Evolutionary conservation across 2,329 filamentous ascomycete genomes (phyloP), one percentile per base, ranked within the genome.

Genomic region (Fusarium nygamai): DNA sequence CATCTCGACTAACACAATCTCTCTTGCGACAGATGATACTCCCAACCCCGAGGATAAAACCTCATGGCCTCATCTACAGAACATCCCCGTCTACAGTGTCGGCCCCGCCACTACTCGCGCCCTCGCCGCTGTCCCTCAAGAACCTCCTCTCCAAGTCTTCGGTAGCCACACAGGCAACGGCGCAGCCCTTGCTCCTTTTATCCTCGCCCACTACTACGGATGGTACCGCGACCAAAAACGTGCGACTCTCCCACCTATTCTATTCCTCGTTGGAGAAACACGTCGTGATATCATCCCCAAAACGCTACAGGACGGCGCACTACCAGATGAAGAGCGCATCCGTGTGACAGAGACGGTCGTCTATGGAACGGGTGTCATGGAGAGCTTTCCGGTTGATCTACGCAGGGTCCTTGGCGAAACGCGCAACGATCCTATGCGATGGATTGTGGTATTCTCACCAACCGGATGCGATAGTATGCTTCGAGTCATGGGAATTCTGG

Each of bases 261-360:
- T 98, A 2, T 99, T 98, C 81, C 88, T 97, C 20, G 95, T 97
- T 1, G 96, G 96, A 27, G 96, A 98, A 80, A 93, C 95, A 80
- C 89, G 95, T 62, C 87, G 96, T 50, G 96, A 98, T 81, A 91
- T 98, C 74, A 98, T 99, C 72, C 95, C 96, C 3, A 93, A 89
- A 76, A 94, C 90, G 3, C 85, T 98, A 43, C 93, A 91, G 86
- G 88, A 89, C 44, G 79, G 85, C 0, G 76, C 80, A 1, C 83
- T 95, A 14, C 82, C 87, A 0, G 72, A 80, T 0, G 79, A 85
- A 20, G 82, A 83, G 60, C 85, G 89, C 56, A 92, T 96, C 29
- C 82, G 82, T 13, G 92, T 98, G 3, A 89, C 93, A 43, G 95
- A 98, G 82, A 80, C 94, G 13, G 91, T 96, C 6, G 92, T 98